Conservation (phyloP, 805 yeast species). For the Metschnikowia dekortorum region DNA sequence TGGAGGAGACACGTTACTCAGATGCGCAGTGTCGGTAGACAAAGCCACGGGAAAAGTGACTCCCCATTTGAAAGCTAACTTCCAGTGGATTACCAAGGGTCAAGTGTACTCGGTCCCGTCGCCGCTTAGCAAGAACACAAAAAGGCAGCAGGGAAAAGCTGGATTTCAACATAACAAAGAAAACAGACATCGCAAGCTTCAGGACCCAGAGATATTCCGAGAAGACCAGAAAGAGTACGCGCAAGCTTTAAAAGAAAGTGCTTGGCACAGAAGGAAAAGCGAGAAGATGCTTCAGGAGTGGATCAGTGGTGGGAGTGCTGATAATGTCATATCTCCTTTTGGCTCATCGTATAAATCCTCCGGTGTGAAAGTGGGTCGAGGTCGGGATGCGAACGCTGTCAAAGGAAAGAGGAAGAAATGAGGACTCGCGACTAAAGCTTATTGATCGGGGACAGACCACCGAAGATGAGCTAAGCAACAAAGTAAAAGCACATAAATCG, state of each 20-base stretch:
- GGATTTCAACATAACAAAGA: slow-evolving; percentile 72
- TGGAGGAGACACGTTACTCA: slow-evolving; percentile 86
- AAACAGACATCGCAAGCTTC: slow-evolving; percentile 46
- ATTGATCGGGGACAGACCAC: not conserved
- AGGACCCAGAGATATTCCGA: slow-evolving; percentile 56
- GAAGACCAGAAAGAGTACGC: slow-evolving; percentile 95
- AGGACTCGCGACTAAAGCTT: not conserved
- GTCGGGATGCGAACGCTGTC: slow-evolving; percentile 73
- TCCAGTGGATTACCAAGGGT: slow-evolving; percentile 92
- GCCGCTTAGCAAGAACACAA: slow-evolving; percentile 79
- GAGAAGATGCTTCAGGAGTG: slow-evolving; percentile 83
- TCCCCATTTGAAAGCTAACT: slow-evolving; percentile 85
- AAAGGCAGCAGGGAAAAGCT: slow-evolving; percentile 69
- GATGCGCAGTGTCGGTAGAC: slow-evolving; percentile 88
- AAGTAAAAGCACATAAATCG: no score
- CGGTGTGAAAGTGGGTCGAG: slow-evolving; percentile 79
- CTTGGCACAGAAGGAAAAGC: slow-evolving; percentile 80
- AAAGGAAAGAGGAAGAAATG: slow-evolving; percentile 19
- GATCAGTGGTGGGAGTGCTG: slow-evolving; percentile 93
- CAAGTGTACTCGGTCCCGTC: slow-evolving; percentile 75
- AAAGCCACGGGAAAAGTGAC: slow-evolving; percentile 73
- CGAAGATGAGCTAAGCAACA: not conserved
- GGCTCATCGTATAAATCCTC: slow-evolving; percentile 38
- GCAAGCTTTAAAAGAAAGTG: slow-evolving; percentile 80
- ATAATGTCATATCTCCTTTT: slow-evolving; percentile 86